Evolutionary conservation across 2,329 filamentous ascomycete genomes (phyloP).

Genomic region (Didymosphaeria variabile): DNA sequence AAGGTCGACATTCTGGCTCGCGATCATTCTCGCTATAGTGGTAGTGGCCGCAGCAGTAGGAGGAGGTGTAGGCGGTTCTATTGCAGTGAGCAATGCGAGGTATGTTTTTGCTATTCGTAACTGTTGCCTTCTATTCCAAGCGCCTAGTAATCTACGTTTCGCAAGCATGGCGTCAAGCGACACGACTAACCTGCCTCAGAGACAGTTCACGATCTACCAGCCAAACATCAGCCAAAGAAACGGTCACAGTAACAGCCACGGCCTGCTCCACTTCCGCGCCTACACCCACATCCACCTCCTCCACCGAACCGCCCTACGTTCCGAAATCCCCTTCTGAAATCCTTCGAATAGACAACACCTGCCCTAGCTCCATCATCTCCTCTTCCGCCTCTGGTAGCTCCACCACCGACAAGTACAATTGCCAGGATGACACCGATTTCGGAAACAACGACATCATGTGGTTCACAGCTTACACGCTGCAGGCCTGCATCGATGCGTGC

Average conservation of each 20-base stretch:
- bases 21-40: constrained; percentile 7
- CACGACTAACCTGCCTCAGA: not conserved
- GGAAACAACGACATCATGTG: constrained; percentile 15
- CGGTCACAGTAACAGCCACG: constrained; percentile 1
- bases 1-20: constrained; percentile 13
- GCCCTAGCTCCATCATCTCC: not conserved
- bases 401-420: constrained; percentile 4
- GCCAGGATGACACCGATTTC: constrained; percentile 2
- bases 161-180: too few species aligned
- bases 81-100: constrained; percentile 18
- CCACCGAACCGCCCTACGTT: not conserved
- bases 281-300: not conserved
- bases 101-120: constrained; percentile 1
- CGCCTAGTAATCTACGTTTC: not conserved
- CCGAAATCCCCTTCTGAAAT: not conserved
- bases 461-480: constrained; percentile 17
- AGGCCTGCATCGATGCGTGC: constrained; percentile 19
- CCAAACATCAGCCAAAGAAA: not conserved
- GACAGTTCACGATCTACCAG: not conserved
- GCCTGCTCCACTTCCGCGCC: not conserved
- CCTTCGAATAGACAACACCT: constrained; percentile 10
- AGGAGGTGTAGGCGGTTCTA: constrained; percentile 17
- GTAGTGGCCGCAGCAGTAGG: constrained; percentile 14
- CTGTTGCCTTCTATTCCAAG: not conserved
- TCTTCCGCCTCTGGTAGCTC: not conserved